These are phyloP conservation scores for Danielia oregonensis DNA, from an alignment of 805 yeast genomes.

Conservation along the genomic window DNA sequence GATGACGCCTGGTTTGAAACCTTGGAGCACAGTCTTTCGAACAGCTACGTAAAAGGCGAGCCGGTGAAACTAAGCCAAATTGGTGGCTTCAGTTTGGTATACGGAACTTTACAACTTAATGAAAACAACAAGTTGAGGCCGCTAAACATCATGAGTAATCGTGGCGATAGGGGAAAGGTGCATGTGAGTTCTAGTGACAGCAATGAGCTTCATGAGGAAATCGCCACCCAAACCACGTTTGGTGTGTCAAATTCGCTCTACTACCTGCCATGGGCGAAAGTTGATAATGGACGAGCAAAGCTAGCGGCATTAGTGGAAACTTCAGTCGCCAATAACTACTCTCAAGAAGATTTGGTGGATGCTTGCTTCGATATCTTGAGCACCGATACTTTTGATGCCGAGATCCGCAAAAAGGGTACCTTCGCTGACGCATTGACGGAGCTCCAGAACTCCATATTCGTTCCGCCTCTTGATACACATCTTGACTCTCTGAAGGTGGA, in stretches of 20 bases:
- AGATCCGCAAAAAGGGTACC: conserved; percentile 16
- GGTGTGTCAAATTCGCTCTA: conserved; percentile 70
- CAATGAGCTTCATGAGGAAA: conserved; percentile 14
- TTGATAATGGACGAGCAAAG: conserved; percentile 42
- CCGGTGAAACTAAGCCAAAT: conserved; percentile 26
- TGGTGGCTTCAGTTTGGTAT: conserved; percentile 64
- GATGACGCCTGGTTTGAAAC: conserved; percentile 46
- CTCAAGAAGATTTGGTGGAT: conserved; percentile 43
- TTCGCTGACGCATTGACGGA: conserved; percentile 29
- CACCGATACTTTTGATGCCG: conserved; percentile 32
- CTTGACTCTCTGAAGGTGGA: conserved; percentile 11
- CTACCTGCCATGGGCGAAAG: conserved; percentile 74
- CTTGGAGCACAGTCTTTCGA: conserved; percentile 23
- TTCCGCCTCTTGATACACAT: conserved; percentile 55
- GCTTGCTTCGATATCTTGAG: conserved; percentile 56
- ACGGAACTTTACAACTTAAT: conserved; percentile 42
- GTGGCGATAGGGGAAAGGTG: conserved; percentile 39
- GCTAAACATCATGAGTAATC: conserved; percentile 47
- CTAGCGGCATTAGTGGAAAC: conserved; percentile 19
- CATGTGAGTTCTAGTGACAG: conserved; percentile 17
- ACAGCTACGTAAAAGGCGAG: conserved; percentile 8
- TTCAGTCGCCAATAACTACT: conserved; percentile 12
- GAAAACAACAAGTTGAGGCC: conserved; percentile 25
- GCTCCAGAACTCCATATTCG: conserved; percentile 58
- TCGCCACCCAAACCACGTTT: conserved; percentile 33